Percentiles rank a stretch among this genome's conserved stretches.
These are phyloP conservation scores for Botrytis fabae DNA, from an alignment of 2,329 filamentous ascomycete species.

Conservation along the genomic window DNA sequence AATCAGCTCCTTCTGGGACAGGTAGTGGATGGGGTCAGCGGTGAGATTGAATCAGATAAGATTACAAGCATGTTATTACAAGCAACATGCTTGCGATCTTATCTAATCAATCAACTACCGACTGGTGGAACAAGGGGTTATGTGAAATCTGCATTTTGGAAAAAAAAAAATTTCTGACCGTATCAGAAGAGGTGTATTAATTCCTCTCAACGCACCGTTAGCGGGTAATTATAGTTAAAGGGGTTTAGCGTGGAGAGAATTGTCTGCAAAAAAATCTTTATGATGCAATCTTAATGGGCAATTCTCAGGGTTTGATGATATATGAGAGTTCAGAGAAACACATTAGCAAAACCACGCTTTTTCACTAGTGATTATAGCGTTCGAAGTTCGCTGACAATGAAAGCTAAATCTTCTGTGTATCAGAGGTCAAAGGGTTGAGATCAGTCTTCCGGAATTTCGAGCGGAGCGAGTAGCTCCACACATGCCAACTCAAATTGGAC, in stretches of 20 bases:
- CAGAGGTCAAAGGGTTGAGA: background rate
- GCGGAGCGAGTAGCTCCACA: background rate
- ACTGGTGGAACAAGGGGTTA: background rate
- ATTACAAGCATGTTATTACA: background rate
- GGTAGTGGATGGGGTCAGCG: background rate
- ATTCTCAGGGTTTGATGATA: background rate
- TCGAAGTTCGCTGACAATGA: background rate
- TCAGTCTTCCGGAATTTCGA: background rate
- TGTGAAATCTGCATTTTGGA: background rate
- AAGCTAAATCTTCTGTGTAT: background rate
- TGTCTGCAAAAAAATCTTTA: no score
- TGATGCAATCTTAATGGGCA: background rate
- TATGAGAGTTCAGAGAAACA: no score
- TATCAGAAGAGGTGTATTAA: background rate
- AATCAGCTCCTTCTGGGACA: background rate
- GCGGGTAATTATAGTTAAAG: background rate
- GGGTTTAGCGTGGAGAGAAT: background rate
- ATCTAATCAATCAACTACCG: background rate
- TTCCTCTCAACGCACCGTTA: background rate
- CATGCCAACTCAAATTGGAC: background rate
- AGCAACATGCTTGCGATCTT: background rate
- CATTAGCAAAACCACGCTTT: background rate
- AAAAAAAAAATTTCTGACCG: accelerated
- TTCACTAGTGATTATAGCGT: background rate
- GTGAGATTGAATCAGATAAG: background rate